Conservation (phyloP, 2,329 filamentous ascomycete species). For the Sporothrix schenckii region DNA sequence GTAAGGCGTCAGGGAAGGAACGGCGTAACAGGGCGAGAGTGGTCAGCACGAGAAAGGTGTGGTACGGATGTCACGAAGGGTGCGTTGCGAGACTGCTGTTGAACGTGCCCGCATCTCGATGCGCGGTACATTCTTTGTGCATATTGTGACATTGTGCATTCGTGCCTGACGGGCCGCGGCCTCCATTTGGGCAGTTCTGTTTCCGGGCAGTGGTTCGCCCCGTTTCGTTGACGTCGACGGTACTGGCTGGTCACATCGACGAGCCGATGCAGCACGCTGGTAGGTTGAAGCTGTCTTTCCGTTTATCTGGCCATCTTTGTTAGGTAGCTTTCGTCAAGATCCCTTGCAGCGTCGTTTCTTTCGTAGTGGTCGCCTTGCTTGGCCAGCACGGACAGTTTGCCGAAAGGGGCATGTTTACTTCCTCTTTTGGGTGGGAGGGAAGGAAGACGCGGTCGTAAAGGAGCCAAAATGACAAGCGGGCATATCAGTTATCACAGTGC, state of each 20-base stretch:
- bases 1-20: not conserved
- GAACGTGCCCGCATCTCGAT: constrained; percentile 9
- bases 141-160: constrained; percentile 16
- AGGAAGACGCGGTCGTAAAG: not conserved
- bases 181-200: constrained; percentile 10
- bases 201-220: constrained; percentile 4
- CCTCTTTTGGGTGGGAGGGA: constrained; percentile 13
- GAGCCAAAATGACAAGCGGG: not conserved
- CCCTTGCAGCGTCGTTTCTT: not conserved
- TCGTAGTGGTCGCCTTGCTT: not conserved
- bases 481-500: constrained; percentile 19
- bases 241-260: constrained; percentile 14
- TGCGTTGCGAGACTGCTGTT: not conserved
- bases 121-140: not conserved
- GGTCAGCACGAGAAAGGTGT: not conserved
- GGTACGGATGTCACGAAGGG: not conserved
- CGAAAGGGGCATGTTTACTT: constrained; percentile 12
- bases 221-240: not conserved
- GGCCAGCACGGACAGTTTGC: not conserved
- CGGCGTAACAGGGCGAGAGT: not conserved
- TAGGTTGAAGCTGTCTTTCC: constrained; percentile 2
- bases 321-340: not conserved
- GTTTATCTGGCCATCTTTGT: not conserved
- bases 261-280: constrained; percentile 25
- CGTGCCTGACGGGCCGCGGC: constrained; percentile 28